Conservation (phyloP, 2,329 filamentous ascomycete genomes). For the Ceratocystis papillata region DNA sequence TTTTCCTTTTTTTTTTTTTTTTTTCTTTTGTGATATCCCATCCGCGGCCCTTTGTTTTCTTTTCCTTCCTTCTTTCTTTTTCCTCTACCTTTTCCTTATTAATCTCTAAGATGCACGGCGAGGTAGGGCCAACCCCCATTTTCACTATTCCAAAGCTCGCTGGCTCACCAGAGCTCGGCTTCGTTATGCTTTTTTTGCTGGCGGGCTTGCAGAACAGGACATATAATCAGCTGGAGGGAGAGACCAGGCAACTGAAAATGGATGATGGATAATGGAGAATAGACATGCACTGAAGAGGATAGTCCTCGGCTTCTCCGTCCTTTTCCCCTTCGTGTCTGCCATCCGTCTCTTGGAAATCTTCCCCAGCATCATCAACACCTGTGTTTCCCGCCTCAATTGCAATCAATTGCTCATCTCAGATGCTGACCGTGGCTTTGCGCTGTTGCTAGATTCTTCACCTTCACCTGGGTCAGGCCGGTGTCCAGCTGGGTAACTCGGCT, state of each 20-base stretch:
- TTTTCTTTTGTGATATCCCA: slow-evolving; percentile 17
- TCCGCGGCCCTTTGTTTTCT: slow-evolving; percentile 17
- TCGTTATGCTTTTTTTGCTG: background rate
- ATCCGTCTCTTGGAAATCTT: too few species aligned
- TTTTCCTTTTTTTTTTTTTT: slow-evolving; percentile 19
- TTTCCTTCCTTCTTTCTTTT: slow-evolving; percentile 14
- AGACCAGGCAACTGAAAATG: background rate
- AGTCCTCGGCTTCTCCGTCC: too few species aligned
- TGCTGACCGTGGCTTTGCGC: slow-evolving; percentile 21
- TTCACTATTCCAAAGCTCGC: slow-evolving; percentile 39
- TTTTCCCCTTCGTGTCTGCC: too few species aligned
- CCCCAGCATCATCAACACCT: background rate
- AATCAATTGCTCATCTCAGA: background rate
- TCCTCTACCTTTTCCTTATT: slow-evolving; percentile 16
- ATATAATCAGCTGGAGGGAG: background rate
- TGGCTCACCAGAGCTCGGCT: too few species aligned
- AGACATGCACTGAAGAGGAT: background rate
- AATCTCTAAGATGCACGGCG: slow-evolving; percentile 21
- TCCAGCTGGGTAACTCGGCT: slow-evolving; percentile 63
- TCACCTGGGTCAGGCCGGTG: slow-evolving; percentile 58
- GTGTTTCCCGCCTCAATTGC: background rate
- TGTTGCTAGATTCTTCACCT: slow-evolving; percentile 48
- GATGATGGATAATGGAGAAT: background rate
- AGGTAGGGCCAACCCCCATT: slow-evolving; percentile 36
- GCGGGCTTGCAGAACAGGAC: background rate